Base-by-base conservation (phyloP, 2,329 filamentous ascomycete genomes). In the Trichoderma sp. region DNA sequence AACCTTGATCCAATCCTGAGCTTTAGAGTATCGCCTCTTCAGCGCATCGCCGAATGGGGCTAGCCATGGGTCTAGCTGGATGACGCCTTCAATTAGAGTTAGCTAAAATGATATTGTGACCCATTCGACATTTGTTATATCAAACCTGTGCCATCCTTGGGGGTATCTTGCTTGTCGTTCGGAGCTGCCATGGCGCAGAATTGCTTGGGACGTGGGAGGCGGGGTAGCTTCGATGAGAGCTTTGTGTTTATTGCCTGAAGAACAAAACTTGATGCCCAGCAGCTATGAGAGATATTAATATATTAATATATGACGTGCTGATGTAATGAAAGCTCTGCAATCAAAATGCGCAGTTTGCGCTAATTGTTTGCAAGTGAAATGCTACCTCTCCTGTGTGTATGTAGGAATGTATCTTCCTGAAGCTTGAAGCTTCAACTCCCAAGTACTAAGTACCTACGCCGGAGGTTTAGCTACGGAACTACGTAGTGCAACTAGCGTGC, bases 1-100 rank as follows among this genome's bases (percentile, higher is more conserved):
- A 33, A 87, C 92, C 83, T 93, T 91, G 81, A 98, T 94, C 97
- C 96, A 98, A 75, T 93, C 87, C 80, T 97, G 92, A 12, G 95
- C 91, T 82, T 94, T 94, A 75, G 89, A 85, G 84, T 93, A 98
- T 81, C 97, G 91, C 76, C 91, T 89, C 83, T 91, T 92, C 78
- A 99, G 88, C 38, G 92, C 87, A 74, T 93, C 94, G 80, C 91
- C 90, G 88, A 97, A 98, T 5, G 97, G 96, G 71, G 91, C 90
- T 72, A 99, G 91, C 91, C 93, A 98, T 63, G 95, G 95, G 83
- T 99, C 97, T 76, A 98, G 89, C 83, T 94, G 87, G 78, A 97
- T 85, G 71, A 98, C 95, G 80, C 96, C 97, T 97, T 82, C 33
- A 33, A 21, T 29, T 59, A 74, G 76, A 60, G 59, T 80, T 60